Evolutionary conservation across 495 filamentous ascomycete genomes (phyloP).

Genomic region (Penicillium parvum): DNA sequence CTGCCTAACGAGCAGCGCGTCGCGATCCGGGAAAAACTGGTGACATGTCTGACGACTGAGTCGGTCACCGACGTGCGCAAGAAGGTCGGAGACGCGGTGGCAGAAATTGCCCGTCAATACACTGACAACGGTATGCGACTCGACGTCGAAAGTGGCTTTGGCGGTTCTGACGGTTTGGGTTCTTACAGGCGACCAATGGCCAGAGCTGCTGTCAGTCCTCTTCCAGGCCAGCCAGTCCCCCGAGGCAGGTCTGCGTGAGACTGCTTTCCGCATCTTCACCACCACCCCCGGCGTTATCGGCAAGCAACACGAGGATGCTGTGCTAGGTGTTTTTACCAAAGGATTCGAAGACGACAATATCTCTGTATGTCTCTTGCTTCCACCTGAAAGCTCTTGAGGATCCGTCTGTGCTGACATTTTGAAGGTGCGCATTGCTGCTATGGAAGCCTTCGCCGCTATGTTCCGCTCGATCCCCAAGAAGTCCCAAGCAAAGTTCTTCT

Average conservation of each 20-base stretch:
- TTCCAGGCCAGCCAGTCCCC: slow-evolving; percentile 83
- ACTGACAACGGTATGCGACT: slow-evolving; percentile 73
- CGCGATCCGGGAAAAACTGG: slow-evolving; percentile 74
- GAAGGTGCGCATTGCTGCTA: slow-evolving; percentile 81
- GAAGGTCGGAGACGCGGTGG: slow-evolving; percentile 94
- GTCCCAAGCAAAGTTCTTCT: slow-evolving; percentile 78
- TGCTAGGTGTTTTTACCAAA: slow-evolving; percentile 76
- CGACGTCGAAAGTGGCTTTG: slow-evolving; percentile 3
- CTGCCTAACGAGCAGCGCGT: slow-evolving; percentile 64
- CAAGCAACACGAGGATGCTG: slow-evolving; percentile 84
- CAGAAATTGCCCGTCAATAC: slow-evolving; percentile 91
- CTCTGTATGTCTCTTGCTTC: slow-evolving; percentile 48
- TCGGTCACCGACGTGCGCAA: slow-evolving; percentile 68
- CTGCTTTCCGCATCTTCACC: slow-evolving; percentile 88
- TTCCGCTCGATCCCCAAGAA: slow-evolving; percentile 88
- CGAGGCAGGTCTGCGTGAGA: slow-evolving; percentile 78
- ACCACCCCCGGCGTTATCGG: slow-evolving; percentile 96
- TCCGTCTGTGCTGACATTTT: slow-evolving; percentile 7
- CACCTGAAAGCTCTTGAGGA: background rate
- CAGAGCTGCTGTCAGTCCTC: slow-evolving; percentile 78
- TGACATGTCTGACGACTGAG: slow-evolving; percentile 71
- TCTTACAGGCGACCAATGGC: slow-evolving; percentile 73
- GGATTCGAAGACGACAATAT: slow-evolving; percentile 89
- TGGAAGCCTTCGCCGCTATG: slow-evolving; percentile 95
- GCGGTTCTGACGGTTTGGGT: slow-evolving; percentile 18